Base-by-base conservation (phyloP, 768 basidiomycete species). In the Amanita jacksonii region DNA sequence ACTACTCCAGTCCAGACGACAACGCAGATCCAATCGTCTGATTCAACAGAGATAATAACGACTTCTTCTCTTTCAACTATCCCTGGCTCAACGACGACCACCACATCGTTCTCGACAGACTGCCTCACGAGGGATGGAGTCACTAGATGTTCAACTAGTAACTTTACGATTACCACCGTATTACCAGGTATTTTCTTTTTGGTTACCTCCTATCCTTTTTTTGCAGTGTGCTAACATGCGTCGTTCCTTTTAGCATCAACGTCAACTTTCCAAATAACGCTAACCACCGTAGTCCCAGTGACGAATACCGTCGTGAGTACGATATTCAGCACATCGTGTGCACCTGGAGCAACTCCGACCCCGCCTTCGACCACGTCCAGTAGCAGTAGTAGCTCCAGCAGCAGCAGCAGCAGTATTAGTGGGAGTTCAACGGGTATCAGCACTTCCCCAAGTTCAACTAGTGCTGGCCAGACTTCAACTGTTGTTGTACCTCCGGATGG, bases 281-380 rank as follows among this genome's bases (percentile, higher is more conserved):
- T 38, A 16, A 49, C 52, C 1, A 49, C 51, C 20, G 47, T 54
- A 28, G 41, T 56, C 18, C 54, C 50, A 4, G 40, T 58, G 22
- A 60, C 59, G 34, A 46, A 18, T 33, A 23, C 49, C 8, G 43
- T 38, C n/a, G 36, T 35, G 9, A 45, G 45, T 32, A 60, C 57
- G 10, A 45, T 60, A 2, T 60, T 52, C 47, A 53, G 57, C 13
- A 51, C 55, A 10, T 53, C 55, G n/a, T 58, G 58, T 46, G 47
- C 50, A 3, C 40, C 5, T 32, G 23, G 22, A 38, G 30, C 24
- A 16, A 52, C 52, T n/a, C 20, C 38, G 7, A 45, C 43, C 19
- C 38, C 36, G 18, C 31, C 36, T 10, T 41, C 46, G 45, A 50
- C 25, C 38, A 49, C 25, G 46, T 47, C 27, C 40, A 34, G 20